Conservation (phyloP, 2,329 filamentous ascomycete genomes). For the Calonectria hongkongensis region DNA sequence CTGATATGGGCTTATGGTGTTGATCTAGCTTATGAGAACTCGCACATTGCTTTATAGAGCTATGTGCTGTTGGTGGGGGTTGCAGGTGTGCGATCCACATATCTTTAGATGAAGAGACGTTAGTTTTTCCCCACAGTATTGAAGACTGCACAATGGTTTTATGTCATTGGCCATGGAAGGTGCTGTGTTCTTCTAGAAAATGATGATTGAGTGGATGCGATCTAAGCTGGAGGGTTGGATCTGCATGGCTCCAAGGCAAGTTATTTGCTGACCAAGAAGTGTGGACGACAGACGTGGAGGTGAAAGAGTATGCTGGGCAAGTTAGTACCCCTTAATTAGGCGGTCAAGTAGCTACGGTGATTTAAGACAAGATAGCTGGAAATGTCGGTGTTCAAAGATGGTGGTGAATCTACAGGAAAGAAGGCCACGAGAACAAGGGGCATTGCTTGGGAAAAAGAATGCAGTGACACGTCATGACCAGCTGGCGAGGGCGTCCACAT, state of each 20-base stretch:
- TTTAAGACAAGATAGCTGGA: not conserved
- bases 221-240: not conserved
- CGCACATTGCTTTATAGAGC: no score
- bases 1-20: no score
- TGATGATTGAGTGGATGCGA: not conserved
- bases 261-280: not conserved
- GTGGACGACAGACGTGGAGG: not conserved
- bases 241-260: not conserved
- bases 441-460: not conserved
- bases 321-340: not conserved
- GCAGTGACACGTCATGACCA: not conserved
- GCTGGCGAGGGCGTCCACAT: no score
- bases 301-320: not conserved
- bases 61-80: conserved; percentile 16
- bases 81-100: conserved; percentile 39
- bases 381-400: not conserved
- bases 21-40: not conserved
- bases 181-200: not conserved
- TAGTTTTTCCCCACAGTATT: not conserved
- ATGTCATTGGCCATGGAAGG: not conserved
- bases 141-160: not conserved
- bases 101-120: no score
- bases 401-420: not conserved
- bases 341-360: not conserved
- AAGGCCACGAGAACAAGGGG: not conserved